Base-by-base conservation (phyloP, 2,329 filamentous ascomycete genomes). In the Colletotrichum coccodes region DNA sequence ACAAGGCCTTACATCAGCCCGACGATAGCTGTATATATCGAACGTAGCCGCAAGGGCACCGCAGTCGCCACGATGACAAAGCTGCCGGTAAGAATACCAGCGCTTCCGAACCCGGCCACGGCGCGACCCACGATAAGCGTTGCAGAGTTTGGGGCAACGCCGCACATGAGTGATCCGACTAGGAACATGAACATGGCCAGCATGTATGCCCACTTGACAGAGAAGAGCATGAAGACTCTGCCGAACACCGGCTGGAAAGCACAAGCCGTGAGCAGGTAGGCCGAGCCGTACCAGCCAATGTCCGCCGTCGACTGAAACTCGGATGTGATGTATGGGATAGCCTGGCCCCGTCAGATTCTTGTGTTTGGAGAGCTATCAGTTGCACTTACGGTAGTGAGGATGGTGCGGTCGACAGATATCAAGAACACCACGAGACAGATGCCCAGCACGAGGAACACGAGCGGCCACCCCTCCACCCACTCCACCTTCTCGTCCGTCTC, bases 211-310 rank as follows among this genome's bases (percentile, higher is more conserved):
- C 57, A 62, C 28, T 74, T 75, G 50, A 84, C 74, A 38, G 79
- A 74, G 70, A 84, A 85, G 70, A 81, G 81, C 53, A 73, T 76
- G 56, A 77, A 77, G 16, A 71, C 71, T 1, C 79, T 79, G 7
- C 76, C 76, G 32, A 70, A 75, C 12, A 68, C 50, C 3, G 72
- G 66, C 44, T 75, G 73, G 30, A 74, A 70, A 7, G 56, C 68
- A 14, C 74, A 77, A 2, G 76, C 59, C 1, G 77, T 79, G 26
- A 80, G 62, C 56, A 80, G 77, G 59, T 78, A 83, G 5, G 80
- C 81, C n/a, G 80, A 79, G 1, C 81, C 83, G 69, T 86, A 86
- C 84, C 85, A 87, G 18, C 80, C 82, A 4, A 85, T 79, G 58
- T 84, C 80, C 12, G 76, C 72, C 1, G 83, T 75, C 21, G 77